phyloP scores from a whole-genome alignment of 192 early-diverging fungal species.

The Podila epigama region DNA sequence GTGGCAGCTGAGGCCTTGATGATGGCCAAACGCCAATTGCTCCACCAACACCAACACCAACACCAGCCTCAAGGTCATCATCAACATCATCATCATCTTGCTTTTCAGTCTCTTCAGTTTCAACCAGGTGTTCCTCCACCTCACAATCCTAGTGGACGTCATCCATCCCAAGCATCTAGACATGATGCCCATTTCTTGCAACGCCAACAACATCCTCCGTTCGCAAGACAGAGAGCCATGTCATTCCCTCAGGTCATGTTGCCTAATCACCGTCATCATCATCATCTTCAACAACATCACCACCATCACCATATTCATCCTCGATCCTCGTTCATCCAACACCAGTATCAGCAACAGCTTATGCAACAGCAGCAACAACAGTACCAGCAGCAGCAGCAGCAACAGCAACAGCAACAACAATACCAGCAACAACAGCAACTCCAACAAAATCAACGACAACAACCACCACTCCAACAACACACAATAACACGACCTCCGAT shows the following conservation, averaged over 20 bases:
- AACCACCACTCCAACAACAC: no score
- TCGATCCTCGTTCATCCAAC: neutral
- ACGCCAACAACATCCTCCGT: neutral
- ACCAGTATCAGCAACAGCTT: slow-evolving; percentile 11
- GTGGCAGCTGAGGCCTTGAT: slow-evolving; percentile 34
- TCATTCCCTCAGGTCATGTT: neutral
- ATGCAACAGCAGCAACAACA: neutral
- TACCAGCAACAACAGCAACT: neutral
- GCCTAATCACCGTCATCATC: neutral
- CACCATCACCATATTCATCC: neutral
- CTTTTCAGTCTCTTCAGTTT: neutral
- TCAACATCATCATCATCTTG: neutral
- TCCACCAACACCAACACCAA: neutral
- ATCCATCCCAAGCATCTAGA: no score
- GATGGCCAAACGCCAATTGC: slow-evolving; percentile 8
- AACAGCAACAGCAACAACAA: slow-evolving; percentile 1
- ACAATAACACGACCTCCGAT: no score
- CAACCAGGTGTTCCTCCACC: no score
- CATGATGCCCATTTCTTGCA: neutral
- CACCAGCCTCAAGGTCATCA: neutral
- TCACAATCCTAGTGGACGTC: no score
- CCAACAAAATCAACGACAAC: no score
- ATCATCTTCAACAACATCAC: no score
- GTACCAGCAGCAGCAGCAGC: neutral
- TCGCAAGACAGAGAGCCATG: neutral